A percentile compares a stretch with the other conserved stretches of the same genome.
These are phyloP conservation scores for Macroventuria anomochaeta DNA, from an alignment of 2,329 filamentous ascomycete species.

Conservation along the genomic window DNA sequence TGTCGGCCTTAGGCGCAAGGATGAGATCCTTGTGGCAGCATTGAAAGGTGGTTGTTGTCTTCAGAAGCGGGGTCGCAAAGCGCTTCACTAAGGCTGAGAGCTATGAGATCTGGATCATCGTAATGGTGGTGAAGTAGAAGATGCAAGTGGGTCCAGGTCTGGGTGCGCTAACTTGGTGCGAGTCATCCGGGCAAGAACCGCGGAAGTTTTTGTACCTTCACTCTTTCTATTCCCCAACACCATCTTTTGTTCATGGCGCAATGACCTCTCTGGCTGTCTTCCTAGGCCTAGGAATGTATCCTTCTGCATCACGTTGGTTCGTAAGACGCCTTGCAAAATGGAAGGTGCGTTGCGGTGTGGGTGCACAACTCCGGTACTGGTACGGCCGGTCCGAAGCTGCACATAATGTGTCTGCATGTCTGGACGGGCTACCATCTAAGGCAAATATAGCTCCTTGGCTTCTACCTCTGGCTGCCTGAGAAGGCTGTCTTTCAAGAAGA, in stretches of 20 bases:
- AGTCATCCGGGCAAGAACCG: not conserved
- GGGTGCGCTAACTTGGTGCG: not conserved
- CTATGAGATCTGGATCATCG: not conserved
- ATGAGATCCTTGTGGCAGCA: not conserved
- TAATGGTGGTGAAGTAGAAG: not conserved
- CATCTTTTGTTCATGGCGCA: not conserved
- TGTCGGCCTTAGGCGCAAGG: not conserved
- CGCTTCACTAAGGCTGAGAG: not conserved
- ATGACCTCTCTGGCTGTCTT: not conserved
- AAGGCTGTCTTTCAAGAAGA: not conserved
- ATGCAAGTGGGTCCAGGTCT: not conserved
- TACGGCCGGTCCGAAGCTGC: not conserved
- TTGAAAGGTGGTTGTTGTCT: not conserved
- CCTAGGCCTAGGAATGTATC: not conserved
- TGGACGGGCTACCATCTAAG: not conserved
- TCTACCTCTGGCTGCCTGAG: not conserved
- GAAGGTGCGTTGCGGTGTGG: not conserved
- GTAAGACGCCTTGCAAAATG: not conserved
- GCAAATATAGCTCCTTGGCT: constrained; percentile 2
- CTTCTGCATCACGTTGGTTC: not conserved
- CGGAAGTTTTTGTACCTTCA: not conserved
- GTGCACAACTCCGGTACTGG: not conserved
- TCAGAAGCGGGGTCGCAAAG: not conserved
- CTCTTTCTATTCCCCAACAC: not conserved
- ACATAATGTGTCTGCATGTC: not conserved